Base-by-base conservation (phyloP, 1,284 basidiomycete genomes). In the Filobasidium uniguttulatum region DNA sequence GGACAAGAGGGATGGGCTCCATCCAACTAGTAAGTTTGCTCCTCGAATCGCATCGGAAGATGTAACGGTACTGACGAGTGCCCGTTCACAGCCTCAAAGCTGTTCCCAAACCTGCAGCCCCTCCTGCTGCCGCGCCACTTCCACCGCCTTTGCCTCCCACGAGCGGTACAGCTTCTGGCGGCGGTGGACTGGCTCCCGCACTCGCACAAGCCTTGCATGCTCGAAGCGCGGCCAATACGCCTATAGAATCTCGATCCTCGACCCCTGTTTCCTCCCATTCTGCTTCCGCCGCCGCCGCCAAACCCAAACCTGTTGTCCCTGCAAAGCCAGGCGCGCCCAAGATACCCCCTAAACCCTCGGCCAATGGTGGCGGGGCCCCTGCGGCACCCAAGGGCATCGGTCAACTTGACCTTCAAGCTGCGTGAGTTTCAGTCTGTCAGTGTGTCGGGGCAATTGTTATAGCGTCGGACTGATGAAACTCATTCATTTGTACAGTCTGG, bases 1-100 rank as follows among this genome's bases (percentile, higher is more conserved):
- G 78, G 77, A 1, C 69, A 73, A 20, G 89, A 97, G 66, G 93
- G 89, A 14, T 98, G 91, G 91, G 85, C 90, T 15, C 93, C 93
- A 2, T 82, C 83, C 56, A 94, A 96, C 67, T 96, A 96, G 65
- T 69, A 62, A 55, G 71, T 68, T 46, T 48, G 56, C 17, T 34
- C 38, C 20, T 44, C 20, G 23, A 12, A 3, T n/a, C 25, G 9
- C n/a, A 45, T 40, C 29, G 43, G 44, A 34, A 29, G 25, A 12
- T 41, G 30, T 19, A 10, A 23, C 40, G 40, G 9, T 10, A 2
- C 22, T 29, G 40, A 43, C 22, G 15, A 15, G 3, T 43, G 14
- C 40, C 29, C 8, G 37, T 36, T 48, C 17, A 44, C 54, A 61
- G 62, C 63, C 78, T 91, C 23, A 85, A 91, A 63, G 75, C 83